Percentiles rank a stretch among this genome's conserved stretches.
Evolutionary conservation across 257 asterid species (phyloP).

Genomic region (Nicotiana obtusifolia): DNA sequence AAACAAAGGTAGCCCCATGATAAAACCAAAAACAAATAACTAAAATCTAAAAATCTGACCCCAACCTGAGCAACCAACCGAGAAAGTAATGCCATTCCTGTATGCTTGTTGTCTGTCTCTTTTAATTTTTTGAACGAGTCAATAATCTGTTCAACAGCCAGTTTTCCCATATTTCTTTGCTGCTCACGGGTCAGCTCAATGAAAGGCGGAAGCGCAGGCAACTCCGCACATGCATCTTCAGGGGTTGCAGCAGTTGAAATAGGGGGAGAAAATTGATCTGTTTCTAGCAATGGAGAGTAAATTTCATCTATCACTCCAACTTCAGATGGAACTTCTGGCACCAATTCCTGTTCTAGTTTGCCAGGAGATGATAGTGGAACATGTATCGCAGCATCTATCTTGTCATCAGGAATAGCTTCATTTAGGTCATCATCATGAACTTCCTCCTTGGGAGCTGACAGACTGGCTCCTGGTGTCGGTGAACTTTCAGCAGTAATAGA

Average conservation of each 20-base stretch:
- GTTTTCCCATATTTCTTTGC: slow-evolving; percentile 42
- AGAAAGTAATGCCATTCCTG: slow-evolving; percentile 78
- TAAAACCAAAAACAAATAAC: slow-evolving; percentile 12
- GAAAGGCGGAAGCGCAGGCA: slow-evolving; percentile 57
- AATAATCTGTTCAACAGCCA: slow-evolving; percentile 71
- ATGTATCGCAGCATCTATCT: slow-evolving; percentile 30
- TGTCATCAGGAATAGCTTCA: slow-evolving; percentile 31
- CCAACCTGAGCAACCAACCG: slow-evolving; percentile 91
- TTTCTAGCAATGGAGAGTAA: slow-evolving; percentile 73
- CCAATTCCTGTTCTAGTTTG: slow-evolving; percentile 41
- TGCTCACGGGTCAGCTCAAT: slow-evolving; percentile 54
- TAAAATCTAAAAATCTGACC: slow-evolving; percentile 17
- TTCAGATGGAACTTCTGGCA: slow-evolving; percentile 32
- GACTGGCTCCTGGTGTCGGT: slow-evolving; percentile 25
- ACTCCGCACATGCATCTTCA: slow-evolving; percentile 44
- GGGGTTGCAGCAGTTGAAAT: slow-evolving; percentile 36
- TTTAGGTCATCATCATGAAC: slow-evolving; percentile 33
- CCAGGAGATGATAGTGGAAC: slow-evolving; percentile 29
- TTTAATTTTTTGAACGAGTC: slow-evolving; percentile 50
- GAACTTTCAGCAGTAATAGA: slow-evolving; percentile 31
- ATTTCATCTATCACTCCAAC: slow-evolving; percentile 47
- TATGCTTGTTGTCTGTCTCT: slow-evolving; percentile 54
- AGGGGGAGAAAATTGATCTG: slow-evolving; percentile 52
- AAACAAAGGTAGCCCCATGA: slow-evolving; percentile 15
- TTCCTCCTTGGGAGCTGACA: slow-evolving; percentile 32